phyloP scores from a whole-genome alignment of 345 rosid genomes.

The Linum trigynum region DNA sequence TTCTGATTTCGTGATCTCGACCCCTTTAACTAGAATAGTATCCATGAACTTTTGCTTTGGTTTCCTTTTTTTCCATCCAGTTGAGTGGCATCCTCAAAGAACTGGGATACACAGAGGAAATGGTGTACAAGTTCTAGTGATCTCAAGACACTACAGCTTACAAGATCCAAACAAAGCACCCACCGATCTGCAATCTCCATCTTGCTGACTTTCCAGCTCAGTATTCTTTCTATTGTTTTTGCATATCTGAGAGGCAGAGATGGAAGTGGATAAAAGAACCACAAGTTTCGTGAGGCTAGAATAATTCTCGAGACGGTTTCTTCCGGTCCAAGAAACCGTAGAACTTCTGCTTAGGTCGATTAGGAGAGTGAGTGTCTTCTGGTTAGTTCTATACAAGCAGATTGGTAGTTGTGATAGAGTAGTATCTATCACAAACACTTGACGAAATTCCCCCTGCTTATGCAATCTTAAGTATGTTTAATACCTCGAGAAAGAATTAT shows the following conservation, averaged over 20 bases:
- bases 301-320: no score
- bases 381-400: no score
- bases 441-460: no score
- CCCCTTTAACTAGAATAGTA: not conserved
- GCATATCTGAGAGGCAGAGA: not conserved
- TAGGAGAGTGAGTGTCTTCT: no score
- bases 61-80: constrained; percentile 29
- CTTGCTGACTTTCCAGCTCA: not conserved
- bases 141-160: not conserved
- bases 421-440: no score
- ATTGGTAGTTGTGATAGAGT: no score
- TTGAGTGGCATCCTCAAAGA: constrained; percentile 79
- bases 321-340: no score
- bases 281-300: no score
- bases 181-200: not conserved
- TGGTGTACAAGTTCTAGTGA: constrained; percentile 79
- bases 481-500: no score
- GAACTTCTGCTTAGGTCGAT: no score
- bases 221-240: no score
- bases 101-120: constrained; percentile 68
- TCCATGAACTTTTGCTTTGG: not conserved
- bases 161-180: not conserved
- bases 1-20: not conserved
- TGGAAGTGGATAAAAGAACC: not conserved
- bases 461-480: no score